Base-by-base conservation (phyloP, 1,284 basidiomycete genomes). In the Paramarasmius palmivorus region DNA sequence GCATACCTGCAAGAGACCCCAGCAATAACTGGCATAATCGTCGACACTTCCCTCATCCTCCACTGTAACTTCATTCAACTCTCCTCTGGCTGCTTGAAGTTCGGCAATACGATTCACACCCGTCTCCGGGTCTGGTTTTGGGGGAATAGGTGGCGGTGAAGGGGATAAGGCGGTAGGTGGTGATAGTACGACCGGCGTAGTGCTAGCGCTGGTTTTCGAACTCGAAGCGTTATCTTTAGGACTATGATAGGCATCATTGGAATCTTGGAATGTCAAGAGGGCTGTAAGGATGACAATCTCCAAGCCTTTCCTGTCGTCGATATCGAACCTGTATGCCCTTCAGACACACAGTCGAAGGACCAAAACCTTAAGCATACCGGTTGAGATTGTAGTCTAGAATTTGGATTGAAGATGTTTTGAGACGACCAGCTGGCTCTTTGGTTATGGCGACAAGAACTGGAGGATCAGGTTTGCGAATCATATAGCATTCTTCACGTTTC, bases 251-350 rank as follows among this genome's bases (percentile, higher is more conserved):
- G 72, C 72, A 44, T 90, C 86, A 60, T 86, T 86, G 35, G 76
- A 65, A 64, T 93, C 92, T 57, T 86, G 81, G 66, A 93, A 89
- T 1, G 88, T 87, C 53, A 92, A 70, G 2, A 93, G 75, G 1
- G 88, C 81, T 2, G 86, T 87, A 46, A 93, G 72, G 22, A 93
- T 80, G 42, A 89, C 79, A 39, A 93, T 89, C 66, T 93, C 92
- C 3, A 93, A 77, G 0, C 91, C 89, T 65, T 92, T 92, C 34
- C 87, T 78, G 62, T 93, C 92, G 8, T 87, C 74, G 40, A 93
- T 83, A 56, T 93, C 90, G 62, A 93, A 92, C 41, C 90, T 90
- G n/a, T n/a, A n/a, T n/a, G n/a, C n/a, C n/a, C n/a, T n/a, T n/a
- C n/a, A n/a, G n/a, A n/a, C n/a, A n/a, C n/a, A n/a, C n/a, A n/a